Percentiles rank a stretch among this genome's conserved stretches.
Conservation (phyloP, 345 rosid genomes). For the Populus deltoides region DNA sequence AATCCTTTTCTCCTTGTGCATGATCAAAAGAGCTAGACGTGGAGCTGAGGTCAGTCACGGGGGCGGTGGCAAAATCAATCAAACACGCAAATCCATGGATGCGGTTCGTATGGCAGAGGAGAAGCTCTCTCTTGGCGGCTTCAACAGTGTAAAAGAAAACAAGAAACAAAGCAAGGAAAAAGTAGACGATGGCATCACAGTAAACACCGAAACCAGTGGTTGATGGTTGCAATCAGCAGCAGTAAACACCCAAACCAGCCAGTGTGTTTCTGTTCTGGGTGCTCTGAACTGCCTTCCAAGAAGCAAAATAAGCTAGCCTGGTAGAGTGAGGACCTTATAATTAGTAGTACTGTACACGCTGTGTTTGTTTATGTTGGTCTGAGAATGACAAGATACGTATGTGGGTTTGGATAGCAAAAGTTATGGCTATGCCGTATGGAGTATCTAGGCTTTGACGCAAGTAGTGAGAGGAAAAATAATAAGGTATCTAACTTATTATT, state of each 20-base stretch:
- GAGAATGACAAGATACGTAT: neutral
- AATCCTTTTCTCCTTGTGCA: neutral
- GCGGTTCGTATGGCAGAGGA: neutral
- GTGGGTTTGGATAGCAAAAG: neutral
- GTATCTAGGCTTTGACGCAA: neutral
- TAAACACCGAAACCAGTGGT: neutral
- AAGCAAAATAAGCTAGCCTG: neutral
- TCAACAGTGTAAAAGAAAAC: neutral
- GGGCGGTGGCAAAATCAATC: neutral
- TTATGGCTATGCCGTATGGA: neutral
- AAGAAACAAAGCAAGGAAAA: neutral
- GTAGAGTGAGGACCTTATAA: neutral
- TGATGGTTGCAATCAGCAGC: too few relatives aligned
- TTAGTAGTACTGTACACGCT: neutral
- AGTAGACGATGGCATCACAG: neutral
- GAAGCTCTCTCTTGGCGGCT: neutral
- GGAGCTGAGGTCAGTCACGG: neutral
- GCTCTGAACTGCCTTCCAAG: neutral
- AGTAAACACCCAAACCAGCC: neutral
- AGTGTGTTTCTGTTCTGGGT: neutral
- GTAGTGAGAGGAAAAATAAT: neutral
- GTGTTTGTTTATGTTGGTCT: neutral
- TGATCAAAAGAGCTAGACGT: neutral
- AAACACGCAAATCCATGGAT: neutral
- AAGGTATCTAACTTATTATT: too few relatives aligned